Evolutionary conservation across 306 rosid species (phyloP), one percentile per base, ranked within the genome.

Genomic region (Acacia confusa): DNA sequence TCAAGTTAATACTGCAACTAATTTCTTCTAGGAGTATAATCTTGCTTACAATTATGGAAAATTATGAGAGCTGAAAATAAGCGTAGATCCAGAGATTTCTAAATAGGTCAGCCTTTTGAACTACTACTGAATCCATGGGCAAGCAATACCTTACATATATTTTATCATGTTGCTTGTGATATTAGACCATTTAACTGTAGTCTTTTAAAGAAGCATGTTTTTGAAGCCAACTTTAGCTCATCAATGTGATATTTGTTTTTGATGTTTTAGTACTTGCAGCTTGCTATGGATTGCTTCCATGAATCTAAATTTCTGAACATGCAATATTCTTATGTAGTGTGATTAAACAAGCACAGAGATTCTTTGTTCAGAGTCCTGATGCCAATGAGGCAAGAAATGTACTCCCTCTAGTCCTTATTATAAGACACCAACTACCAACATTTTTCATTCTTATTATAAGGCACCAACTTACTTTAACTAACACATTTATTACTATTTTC

Each of bases 311-410:
- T 60, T 60, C 66, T 60, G 4, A 72, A 53, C 57, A 64, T 66
- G 72, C 11, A 36, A 50, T 75, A 30, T 81, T 58, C 80, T 85
- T 74, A 30, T 84, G 92, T 93, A 95, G 98, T 77, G 84, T 87
- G 81, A 92, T 92, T 82, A 95, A 91, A 81, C 97, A 95, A 89
- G 87, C 89, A 32, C 97, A 95, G 70, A 95, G 88, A 75, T 88
- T 85, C 76, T 83, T 91, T 71, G 60, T 85, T 70, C 97, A 91
- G 92, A 86, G 71, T 70, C 75, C 82, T 70, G 97, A 95, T 72
- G 67, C 97, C 66, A 84, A 79, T 72, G 94, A 90, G 83, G 74
- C 97, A 12, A 83, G 98, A 89, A 91, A 90, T 88, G 98, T 95
- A n/a, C n/a, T n/a, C n/a, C n/a, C n/a, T n/a, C n/a, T n/a, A n/a